Evolutionary conservation across 257 asterid genomes (phyloP).

Genomic region (Cinchona pubescens): DNA sequence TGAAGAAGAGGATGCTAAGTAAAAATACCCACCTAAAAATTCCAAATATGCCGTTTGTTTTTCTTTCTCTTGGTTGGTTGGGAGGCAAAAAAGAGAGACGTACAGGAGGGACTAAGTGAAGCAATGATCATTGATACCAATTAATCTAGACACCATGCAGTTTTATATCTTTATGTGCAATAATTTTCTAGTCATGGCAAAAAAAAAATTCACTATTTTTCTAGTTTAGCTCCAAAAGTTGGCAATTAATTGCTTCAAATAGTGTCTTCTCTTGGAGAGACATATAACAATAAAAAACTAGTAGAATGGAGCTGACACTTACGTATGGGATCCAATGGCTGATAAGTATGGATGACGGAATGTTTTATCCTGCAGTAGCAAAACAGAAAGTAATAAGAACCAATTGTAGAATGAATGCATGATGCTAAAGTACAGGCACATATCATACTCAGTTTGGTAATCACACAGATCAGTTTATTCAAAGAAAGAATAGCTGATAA

Average conservation of each 20-base stretch:
- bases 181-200: background rate
- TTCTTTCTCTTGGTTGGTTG: too few species aligned
- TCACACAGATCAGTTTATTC: background rate
- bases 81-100: background rate
- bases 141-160: background rate
- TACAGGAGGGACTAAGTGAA: background rate
- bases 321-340: constrained; percentile 91
- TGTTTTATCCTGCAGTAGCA: constrained; percentile 75
- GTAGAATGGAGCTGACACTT: constrained; percentile 32
- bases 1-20: background rate
- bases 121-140: background rate
- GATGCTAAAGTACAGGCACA: background rate
- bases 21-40: background rate
- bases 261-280: background rate
- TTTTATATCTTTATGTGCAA: background rate
- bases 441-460: background rate
- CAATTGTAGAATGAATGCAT: background rate
- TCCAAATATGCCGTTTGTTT: background rate
- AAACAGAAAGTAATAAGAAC: constrained; percentile 10
- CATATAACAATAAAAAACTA: background rate
- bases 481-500: too few species aligned
- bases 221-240: background rate
- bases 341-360: constrained; percentile 91
- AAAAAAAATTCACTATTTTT: background rate
- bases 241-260: background rate